Conservation (phyloP, 352 stramenopile species). For the Globisporangium perplexum region DNA sequence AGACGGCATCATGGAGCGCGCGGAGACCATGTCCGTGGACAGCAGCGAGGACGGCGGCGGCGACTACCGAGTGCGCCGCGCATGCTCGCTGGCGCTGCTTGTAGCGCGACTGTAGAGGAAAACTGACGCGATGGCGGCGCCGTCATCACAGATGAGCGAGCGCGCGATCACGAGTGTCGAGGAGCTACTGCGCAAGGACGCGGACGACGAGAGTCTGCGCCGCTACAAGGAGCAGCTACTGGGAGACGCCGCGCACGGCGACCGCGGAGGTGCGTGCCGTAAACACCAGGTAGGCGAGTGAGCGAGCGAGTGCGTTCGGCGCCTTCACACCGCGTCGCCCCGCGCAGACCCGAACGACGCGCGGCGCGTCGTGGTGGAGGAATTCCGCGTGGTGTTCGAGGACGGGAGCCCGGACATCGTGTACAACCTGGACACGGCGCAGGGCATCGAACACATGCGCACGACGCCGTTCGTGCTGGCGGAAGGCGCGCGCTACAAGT, state of each 20-base stretch:
- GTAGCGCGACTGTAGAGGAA: not conserved
- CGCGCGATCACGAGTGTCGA: conserved; percentile 57
- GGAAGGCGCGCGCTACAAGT: conserved; percentile 81
- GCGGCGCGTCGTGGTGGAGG: conserved; percentile 74
- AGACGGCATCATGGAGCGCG: conserved; percentile 4
- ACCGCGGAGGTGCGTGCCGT: conserved; percentile 69
- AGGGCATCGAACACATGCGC: conserved; percentile 64
- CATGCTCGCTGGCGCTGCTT: not conserved
- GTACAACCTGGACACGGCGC: conserved; percentile 65
- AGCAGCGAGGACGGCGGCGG: conserved; percentile 26
- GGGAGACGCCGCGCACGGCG: conserved; percentile 65
- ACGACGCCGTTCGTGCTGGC: conserved; percentile 68
- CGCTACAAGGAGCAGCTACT: conserved; percentile 86
- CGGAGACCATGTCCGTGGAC: conserved; percentile 20
- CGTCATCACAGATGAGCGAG: conserved; percentile 63
- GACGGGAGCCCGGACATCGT: conserved; percentile 54
- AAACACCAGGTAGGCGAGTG: too few relatives aligned
- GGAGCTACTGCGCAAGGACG: conserved; percentile 69
- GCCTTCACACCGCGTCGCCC: too few relatives aligned
- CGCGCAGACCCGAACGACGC: conserved; percentile 50
- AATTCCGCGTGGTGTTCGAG: conserved; percentile 86
- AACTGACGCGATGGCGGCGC: not conserved
- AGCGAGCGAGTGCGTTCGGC: too few relatives aligned
- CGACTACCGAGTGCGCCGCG: conserved; percentile 41
- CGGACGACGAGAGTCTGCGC: conserved; percentile 75